phyloP scores from a whole-genome alignment of 345 rosid genomes.

The Noccaea caerulescens region DNA sequence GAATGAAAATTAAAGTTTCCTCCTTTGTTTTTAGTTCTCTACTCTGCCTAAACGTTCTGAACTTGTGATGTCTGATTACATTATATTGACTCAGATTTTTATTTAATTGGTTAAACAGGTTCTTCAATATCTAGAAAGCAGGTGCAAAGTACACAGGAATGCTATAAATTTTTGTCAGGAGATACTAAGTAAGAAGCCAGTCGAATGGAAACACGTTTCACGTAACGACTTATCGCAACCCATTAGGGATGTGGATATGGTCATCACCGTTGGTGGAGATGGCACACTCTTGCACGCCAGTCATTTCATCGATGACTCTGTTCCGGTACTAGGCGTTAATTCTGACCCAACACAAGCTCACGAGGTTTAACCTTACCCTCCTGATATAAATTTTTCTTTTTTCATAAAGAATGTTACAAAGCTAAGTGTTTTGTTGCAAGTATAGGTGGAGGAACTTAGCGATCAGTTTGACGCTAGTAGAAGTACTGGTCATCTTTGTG shows the following conservation, averaged over 20 bases:
- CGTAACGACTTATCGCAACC: slow-evolving; percentile 60
- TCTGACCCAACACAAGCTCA: slow-evolving; percentile 85
- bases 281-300: slow-evolving; percentile 96
- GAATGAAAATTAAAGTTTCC: neutral
- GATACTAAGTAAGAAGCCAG: slow-evolving; percentile 60
- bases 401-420: neutral
- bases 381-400: neutral
- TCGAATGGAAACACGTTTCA: slow-evolving; percentile 68
- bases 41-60: neutral
- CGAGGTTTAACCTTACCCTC: slow-evolving; percentile 54
- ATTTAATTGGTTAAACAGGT: slow-evolving; percentile 44
- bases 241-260: slow-evolving; percentile 74
- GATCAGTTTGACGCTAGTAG: slow-evolving; percentile 85
- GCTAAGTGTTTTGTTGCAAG: slow-evolving; percentile 5
- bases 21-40: neutral
- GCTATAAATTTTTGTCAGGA: slow-evolving; percentile 72
- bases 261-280: slow-evolving; percentile 90
- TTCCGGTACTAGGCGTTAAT: slow-evolving; percentile 83
- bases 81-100: neutral
- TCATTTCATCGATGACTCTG: slow-evolving; percentile 76
- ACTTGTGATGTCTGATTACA: neutral
- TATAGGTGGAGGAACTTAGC: slow-evolving; percentile 64
- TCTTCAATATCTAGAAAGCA: slow-evolving; percentile 62
- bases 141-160: slow-evolving; percentile 72
- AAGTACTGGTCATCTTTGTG: slow-evolving; percentile 89